phyloP scores from a whole-genome alignment of 176 grass and related monocot species.

The Bolboschoenus planiculmis region DNA sequence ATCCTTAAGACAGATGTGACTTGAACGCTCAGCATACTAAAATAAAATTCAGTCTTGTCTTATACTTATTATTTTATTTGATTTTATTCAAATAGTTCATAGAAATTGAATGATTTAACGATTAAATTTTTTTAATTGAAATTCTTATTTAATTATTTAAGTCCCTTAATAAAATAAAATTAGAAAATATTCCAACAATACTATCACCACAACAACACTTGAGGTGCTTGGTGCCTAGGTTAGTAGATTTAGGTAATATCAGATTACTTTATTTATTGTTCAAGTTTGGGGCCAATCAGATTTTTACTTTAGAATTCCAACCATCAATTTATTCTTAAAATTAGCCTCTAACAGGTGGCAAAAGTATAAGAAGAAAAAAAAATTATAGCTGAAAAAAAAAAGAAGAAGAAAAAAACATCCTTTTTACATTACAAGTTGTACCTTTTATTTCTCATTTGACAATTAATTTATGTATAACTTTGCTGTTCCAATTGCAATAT shows the following conservation, averaged over 20 bases:
- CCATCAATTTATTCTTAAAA: neutral
- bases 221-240: no score
- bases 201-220: no score
- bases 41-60: no score
- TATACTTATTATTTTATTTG: no score
- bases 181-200: no score
- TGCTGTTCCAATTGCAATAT: neutral
- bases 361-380: neutral
- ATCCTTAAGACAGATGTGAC: no score
- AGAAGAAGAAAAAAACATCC: neutral
- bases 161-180: no score
- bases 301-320: neutral
- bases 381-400: neutral
- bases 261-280: constrained; percentile 1
- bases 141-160: no score
- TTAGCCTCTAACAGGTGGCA: constrained; percentile 3
- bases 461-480: neutral
- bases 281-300: neutral
- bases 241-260: neutral
- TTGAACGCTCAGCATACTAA: no score
- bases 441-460: neutral
- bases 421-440: neutral
- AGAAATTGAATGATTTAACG: no score
- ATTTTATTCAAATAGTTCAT: no score
- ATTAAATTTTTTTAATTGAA: no score